Evolutionary conservation across 768 basidiomycete genomes (phyloP).

Genomic region (Clathrus columnatus): DNA sequence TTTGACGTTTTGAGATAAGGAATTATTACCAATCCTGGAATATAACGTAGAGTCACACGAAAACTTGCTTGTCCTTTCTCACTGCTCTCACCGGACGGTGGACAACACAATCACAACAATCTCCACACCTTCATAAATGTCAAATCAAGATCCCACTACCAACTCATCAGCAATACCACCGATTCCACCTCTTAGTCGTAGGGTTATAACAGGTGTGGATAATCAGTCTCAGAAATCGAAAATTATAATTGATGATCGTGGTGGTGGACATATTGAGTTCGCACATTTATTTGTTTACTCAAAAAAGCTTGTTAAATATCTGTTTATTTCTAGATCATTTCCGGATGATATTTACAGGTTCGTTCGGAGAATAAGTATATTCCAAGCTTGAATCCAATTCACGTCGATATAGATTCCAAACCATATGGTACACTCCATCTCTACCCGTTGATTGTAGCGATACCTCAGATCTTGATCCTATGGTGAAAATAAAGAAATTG

Average conservation of each 20-base stretch:
- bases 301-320: background rate
- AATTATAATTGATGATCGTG: background rate
- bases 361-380: background rate
- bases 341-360: background rate
- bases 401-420: background rate
- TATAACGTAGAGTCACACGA: too few relatives aligned
- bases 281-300: background rate
- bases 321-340: background rate
- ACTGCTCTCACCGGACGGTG: too few relatives aligned
- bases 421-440: background rate
- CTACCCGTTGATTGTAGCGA: background rate
- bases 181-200: background rate
- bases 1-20: too few relatives aligned
- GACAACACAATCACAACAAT: too few relatives aligned
- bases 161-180: too few relatives aligned
- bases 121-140: too few relatives aligned
- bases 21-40: too few relatives aligned
- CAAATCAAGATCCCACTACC: too few relatives aligned
- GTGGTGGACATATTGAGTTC: background rate
- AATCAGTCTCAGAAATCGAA: background rate
- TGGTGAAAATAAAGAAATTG: background rate
- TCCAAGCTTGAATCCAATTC: background rate
- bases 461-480: background rate
- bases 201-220: background rate
- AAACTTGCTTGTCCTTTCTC: too few relatives aligned